Percentiles rank a stretch among this genome's conserved stretches.
These are phyloP conservation scores for Nicotiana rustica DNA, from an alignment of 305 asterid species.

Conservation along the genomic window DNA sequence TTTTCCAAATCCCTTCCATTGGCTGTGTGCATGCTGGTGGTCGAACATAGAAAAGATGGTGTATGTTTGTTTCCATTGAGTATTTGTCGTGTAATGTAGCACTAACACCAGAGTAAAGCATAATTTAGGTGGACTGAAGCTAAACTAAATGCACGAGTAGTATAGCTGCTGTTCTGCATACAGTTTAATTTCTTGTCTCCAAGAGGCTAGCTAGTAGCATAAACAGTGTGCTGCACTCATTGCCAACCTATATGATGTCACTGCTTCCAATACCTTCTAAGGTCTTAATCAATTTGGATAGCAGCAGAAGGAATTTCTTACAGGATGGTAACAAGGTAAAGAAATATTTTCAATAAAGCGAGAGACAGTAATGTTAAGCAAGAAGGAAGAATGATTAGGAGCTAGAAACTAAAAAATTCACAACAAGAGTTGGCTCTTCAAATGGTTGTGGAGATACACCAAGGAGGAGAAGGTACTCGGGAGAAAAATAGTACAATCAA, in stretches of 20 bases:
- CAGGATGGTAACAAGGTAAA: background rate
- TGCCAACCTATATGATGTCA: conserved; percentile 5
- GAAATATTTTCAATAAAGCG: background rate
- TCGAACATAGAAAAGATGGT: background rate
- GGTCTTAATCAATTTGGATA: background rate
- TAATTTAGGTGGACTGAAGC: background rate
- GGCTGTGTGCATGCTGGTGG: background rate
- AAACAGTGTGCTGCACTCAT: background rate
- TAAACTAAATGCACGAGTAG: background rate
- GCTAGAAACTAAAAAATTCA: background rate
- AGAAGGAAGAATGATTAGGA: background rate
- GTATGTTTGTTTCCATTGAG: background rate
- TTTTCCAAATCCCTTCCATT: background rate
- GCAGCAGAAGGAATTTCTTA: background rate
- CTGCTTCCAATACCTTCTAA: background rate
- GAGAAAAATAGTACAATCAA: background rate
- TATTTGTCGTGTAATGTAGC: background rate
- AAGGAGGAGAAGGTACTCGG: background rate
- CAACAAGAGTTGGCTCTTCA: background rate
- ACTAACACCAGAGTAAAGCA: background rate
- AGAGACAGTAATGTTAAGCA: background rate
- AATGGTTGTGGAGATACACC: background rate
- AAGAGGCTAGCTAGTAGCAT: background rate
- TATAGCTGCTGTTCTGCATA: background rate
- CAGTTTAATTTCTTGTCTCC: background rate